Percentiles rank a stretch among this genome's conserved stretches.
These are phyloP conservation scores for Xylariaceae sp. DNA, from an alignment of 2,329 filamentous ascomycete species.

Conservation along the genomic window DNA sequence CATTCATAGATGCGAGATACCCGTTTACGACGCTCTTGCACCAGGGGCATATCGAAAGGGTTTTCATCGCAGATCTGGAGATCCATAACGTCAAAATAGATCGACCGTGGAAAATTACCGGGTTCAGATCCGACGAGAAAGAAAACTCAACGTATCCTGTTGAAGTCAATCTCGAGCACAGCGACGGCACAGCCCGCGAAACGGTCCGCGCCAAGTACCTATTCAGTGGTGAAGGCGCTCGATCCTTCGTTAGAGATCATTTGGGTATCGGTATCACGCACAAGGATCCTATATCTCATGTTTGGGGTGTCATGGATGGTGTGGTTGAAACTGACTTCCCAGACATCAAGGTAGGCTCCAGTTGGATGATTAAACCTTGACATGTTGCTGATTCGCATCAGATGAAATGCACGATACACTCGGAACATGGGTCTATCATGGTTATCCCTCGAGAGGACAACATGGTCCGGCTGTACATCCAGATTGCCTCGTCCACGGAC, in stretches of 20 bases:
- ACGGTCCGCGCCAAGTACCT: slow-evolving; percentile 68
- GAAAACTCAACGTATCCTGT: slow-evolving; percentile 69
- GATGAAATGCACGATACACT: slow-evolving; percentile 77
- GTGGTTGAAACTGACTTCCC: slow-evolving; percentile 72
- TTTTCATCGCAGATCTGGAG: slow-evolving; percentile 64
- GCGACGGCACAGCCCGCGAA: slow-evolving; percentile 69
- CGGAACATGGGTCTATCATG: slow-evolving; percentile 72
- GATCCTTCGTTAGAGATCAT: slow-evolving; percentile 62
- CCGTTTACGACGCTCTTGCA: slow-evolving; percentile 70
- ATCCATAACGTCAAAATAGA: slow-evolving; percentile 61
- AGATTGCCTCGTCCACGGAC: slow-evolving; percentile 61
- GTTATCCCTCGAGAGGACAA: slow-evolving; percentile 68
- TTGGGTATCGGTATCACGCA: slow-evolving; percentile 69
- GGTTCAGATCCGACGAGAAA: slow-evolving; percentile 58
- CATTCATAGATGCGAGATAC: slow-evolving; percentile 72
- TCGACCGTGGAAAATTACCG: slow-evolving; percentile 62
- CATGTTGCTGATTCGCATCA: slow-evolving; percentile 45
- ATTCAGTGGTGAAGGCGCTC: slow-evolving; percentile 69
- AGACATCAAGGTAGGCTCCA: slow-evolving; percentile 63
- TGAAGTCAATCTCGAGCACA: slow-evolving; percentile 71
- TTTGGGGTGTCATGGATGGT: slow-evolving; percentile 76
- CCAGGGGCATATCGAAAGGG: slow-evolving; percentile 68
- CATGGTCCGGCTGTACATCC: slow-evolving; percentile 66
- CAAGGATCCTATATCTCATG: slow-evolving; percentile 67
- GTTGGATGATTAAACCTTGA: background rate